phyloP scores from a whole-genome alignment of 495 filamentous ascomycete genomes.

The Penicillium odoratum region DNA sequence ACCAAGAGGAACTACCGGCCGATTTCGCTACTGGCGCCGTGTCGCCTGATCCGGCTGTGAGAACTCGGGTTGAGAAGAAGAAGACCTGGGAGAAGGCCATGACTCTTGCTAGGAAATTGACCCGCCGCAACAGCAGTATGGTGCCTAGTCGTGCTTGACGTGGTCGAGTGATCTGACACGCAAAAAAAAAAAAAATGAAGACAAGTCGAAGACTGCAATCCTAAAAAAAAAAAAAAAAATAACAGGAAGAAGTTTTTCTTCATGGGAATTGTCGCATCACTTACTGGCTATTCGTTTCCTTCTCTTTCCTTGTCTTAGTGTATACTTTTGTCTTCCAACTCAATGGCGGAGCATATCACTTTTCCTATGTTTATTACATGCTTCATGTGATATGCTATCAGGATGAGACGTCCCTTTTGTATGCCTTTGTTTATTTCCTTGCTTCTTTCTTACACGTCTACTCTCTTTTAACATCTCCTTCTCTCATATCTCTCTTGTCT shows the following conservation, averaged over 20 bases:
- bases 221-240: background rate
- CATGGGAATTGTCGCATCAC: background rate
- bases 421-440: background rate
- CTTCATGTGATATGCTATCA: slow-evolving; percentile 1
- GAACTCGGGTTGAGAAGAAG: slow-evolving; percentile 25
- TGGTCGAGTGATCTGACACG: background rate
- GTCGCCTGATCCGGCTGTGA: slow-evolving; percentile 9
- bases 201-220: background rate
- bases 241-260: background rate
- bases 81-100: slow-evolving; percentile 35
- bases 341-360: background rate
- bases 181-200: slow-evolving; percentile 3
- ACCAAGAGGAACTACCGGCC: slow-evolving; percentile 19
- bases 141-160: slow-evolving; percentile 22
- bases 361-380: slow-evolving; percentile 7
- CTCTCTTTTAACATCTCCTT: background rate
- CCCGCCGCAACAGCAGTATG: slow-evolving; percentile 20
- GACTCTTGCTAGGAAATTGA: slow-evolving; percentile 34
- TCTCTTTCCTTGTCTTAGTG: background rate
- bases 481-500: background rate
- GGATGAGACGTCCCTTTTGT: slow-evolving; percentile 1
- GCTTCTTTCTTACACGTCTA: background rate
- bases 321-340: background rate
- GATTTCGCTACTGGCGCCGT: slow-evolving; percentile 20
- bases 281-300: background rate